Base-by-base conservation (phyloP, 2,329 filamentous ascomycete species). In the Apiospora arundinis region DNA sequence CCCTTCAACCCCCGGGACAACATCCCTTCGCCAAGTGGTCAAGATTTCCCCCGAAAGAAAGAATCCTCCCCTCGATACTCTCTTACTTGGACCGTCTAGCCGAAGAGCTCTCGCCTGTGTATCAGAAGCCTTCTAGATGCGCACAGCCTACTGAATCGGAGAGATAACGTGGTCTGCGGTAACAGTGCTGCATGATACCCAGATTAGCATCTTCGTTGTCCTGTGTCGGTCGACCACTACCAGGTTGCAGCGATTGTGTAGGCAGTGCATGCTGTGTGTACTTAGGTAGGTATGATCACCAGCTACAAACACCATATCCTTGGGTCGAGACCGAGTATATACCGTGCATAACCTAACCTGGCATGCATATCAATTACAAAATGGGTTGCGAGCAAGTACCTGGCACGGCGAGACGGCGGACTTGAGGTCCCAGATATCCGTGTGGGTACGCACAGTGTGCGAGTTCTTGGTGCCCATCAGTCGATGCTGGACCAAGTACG, bases 101-200 rank as follows among this genome's bases (percentile, higher is more conserved):
- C 21, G 16, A 4, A 37, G 3, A 37, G 16, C 52, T 60, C 21
- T 63, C 56, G 56, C 56, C 18, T 63, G 56, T 12, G 18, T 9
- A 63, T 37, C 4, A 11, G 18, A 37, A 63, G 28, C 56, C n/a
- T 63, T 32, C 32, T 40, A 63, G 32, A 40, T 23, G 56, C 56
- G 18, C 56, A 63, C 56, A 63, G 56, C 56, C 56, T 63, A 63
- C 56, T 40, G 32, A 63, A 63, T 63, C 56, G 56, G 56, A 63
- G 56, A 63, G 56, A 40, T 63, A 63, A 63, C 37, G 56, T 63
- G 32, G 56, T 23, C 32, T 32, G 21, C 56, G 32, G 56, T 21
- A 63, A n/a, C 32, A 28, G 14, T 63, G n/a, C 37, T 37, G 21
- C 56, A 40, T 40, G 56, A 63, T n/a, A 63, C 32, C 32, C 56